phyloP scores from a whole-genome alignment of 2,329 filamentous ascomycete species.

The Diaporthe sp. region DNA sequence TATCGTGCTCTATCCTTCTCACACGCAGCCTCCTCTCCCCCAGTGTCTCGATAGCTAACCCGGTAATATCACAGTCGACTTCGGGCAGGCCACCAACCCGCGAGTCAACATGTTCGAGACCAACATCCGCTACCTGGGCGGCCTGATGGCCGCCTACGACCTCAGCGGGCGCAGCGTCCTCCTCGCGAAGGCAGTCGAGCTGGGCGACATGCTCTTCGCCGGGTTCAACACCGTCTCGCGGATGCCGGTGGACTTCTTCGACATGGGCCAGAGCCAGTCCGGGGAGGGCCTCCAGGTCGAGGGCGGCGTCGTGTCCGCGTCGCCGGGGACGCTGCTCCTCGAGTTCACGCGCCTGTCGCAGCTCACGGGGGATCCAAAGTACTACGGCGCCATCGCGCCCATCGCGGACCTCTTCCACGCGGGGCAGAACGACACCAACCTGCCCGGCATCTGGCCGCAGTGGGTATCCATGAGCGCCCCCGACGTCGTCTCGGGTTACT shows the following conservation, averaged over 20 bases:
- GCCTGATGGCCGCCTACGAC: conserved; percentile 48
- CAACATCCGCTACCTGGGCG: conserved; percentile 59
- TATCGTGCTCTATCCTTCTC: background rate
- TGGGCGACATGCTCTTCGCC: conserved; percentile 59
- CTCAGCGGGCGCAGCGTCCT: conserved; percentile 53
- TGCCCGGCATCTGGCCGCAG: conserved; percentile 82
- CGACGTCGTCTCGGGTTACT: conserved; percentile 51
- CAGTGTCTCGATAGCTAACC: background rate
- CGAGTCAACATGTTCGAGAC: conserved; percentile 59
- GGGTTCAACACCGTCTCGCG: conserved; percentile 60
- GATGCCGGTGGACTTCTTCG: conserved; percentile 62
- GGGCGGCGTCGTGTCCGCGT: conserved; percentile 56
- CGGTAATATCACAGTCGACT: conserved; percentile 49
- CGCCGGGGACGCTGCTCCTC: conserved; percentile 74
- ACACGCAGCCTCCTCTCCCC: background rate
- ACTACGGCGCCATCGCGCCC: conserved; percentile 77
- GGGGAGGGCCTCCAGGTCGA: conserved; percentile 52
- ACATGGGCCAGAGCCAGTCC: conserved; percentile 55
- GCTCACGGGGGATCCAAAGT: conserved; percentile 78
- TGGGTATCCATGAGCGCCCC: conserved; percentile 69
- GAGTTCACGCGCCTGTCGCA: conserved; percentile 82
- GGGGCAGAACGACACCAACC: conserved; percentile 72
- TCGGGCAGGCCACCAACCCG: conserved; percentile 52
- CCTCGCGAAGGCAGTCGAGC: conserved; percentile 57
- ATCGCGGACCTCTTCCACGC: conserved; percentile 76